These are phyloP conservation scores for Alternaria postmessia DNA, from an alignment of 2,329 filamentous ascomycete species.

Conservation along the genomic window DNA sequence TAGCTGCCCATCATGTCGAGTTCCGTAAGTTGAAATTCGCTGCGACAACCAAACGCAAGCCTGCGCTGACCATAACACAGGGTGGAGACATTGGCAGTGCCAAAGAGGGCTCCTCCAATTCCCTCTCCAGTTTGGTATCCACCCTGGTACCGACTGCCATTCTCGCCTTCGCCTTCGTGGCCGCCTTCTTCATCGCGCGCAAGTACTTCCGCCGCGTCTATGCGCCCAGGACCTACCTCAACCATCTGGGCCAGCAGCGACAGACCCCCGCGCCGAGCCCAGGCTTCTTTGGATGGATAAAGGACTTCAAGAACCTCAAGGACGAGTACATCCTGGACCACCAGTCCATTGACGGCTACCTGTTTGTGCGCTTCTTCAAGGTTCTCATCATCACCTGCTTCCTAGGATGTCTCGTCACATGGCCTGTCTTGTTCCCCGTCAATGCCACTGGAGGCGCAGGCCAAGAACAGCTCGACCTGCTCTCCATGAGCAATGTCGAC, in stretches of 20 bases:
- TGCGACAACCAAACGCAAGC: background rate
- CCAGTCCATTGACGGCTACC: slow-evolving; percentile 59
- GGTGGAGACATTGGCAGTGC: slow-evolving; percentile 35
- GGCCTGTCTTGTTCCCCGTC: slow-evolving; percentile 58
- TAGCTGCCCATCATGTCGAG: slow-evolving; percentile 33
- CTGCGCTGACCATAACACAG: slow-evolving; percentile 20
- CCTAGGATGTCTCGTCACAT: slow-evolving; percentile 54
- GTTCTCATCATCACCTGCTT: slow-evolving; percentile 54
- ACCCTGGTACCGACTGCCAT: slow-evolving; percentile 45
- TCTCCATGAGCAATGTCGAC: slow-evolving; percentile 51
- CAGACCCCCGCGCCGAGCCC: slow-evolving; percentile 56
- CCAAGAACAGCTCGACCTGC: slow-evolving; percentile 48
- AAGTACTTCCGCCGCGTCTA: slow-evolving; percentile 55
- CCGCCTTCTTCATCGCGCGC: slow-evolving; percentile 55
- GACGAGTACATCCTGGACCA: slow-evolving; percentile 58
- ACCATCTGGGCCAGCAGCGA: slow-evolving; percentile 53
- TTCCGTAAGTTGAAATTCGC: slow-evolving; percentile 19
- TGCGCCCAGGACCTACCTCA: slow-evolving; percentile 57
- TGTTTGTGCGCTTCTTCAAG: slow-evolving; percentile 59
- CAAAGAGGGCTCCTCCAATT: slow-evolving; percentile 53
- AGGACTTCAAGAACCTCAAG: slow-evolving; percentile 53
- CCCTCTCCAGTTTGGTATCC: slow-evolving; percentile 52
- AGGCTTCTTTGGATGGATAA: slow-evolving; percentile 64
- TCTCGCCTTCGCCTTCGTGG: slow-evolving; percentile 39
- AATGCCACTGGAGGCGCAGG: slow-evolving; percentile 54